These are phyloP conservation scores for Rhipidocladum racemiflorum DNA, from an alignment of 176 grass and related monocot species.

Conservation along the genomic window DNA sequence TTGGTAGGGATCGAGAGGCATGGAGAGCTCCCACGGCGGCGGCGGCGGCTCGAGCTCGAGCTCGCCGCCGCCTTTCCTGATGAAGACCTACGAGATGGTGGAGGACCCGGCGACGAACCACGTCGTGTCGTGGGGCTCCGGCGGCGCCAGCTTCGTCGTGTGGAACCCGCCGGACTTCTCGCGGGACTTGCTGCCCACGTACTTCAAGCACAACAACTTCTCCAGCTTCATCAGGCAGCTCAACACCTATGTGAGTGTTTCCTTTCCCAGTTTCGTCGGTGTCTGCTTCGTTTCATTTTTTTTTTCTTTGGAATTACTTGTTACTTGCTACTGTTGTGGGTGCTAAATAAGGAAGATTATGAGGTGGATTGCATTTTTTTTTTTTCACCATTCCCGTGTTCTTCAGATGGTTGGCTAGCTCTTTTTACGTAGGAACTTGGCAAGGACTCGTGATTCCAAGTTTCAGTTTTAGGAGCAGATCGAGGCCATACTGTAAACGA, in stretches of 20 bases:
- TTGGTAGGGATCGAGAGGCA: neutral
- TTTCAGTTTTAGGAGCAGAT: neutral
- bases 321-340: neutral
- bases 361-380: neutral
- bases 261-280: neutral
- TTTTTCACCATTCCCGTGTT: neutral
- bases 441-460: neutral
- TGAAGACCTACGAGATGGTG: slow-evolving; percentile 88
- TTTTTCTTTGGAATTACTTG: neutral
- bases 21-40: slow-evolving; percentile 22
- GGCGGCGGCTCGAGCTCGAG: slow-evolving; percentile 7
- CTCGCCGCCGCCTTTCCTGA: slow-evolving; percentile 64
- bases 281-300: neutral
- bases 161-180: slow-evolving; percentile 75
- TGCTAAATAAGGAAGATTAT: neutral
- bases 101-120: slow-evolving; percentile 62
- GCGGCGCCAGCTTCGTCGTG: slow-evolving; percentile 69
- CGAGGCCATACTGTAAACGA: neutral
- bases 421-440: neutral
- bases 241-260: slow-evolving; percentile 73
- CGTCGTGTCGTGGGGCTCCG: slow-evolving; percentile 64
- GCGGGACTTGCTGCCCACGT: slow-evolving; percentile 65
- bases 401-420: neutral
- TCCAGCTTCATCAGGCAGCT: slow-evolving; percentile 94
- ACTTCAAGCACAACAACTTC: slow-evolving; percentile 98